Evolutionary conservation across 1,139 yeast species (phyloP), one percentile per base, ranked within the genome.

Genomic region (Candida neerlandica): DNA sequence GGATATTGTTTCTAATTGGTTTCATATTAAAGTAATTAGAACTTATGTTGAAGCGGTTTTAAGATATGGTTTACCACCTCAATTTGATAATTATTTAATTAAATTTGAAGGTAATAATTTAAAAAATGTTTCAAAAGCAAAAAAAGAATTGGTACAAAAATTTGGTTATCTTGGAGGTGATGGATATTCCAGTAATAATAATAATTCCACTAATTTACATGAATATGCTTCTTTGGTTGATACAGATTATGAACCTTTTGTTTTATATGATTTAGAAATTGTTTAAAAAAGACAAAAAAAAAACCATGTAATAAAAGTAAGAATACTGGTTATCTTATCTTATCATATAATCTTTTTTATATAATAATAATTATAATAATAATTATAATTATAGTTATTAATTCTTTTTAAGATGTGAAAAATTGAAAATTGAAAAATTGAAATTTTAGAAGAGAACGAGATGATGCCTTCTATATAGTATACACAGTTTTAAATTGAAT

Each of bases 41-140:
- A 70, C 77, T 14, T 81, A 80, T 59, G 82, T 80, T 44, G 86
- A 81, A 65, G 73, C 81, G 10, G 97, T 94, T 12, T 79, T 94
- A 64, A 86, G 99, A 68, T 94, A 94, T 67, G 99, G 99, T 1
- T 80, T 94, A 55, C 99, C 99, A 35, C 97, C 99, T 38, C 87
- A 87, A 64, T 94, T 94, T 66, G 81, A 84, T 63, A 83, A 88
- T 51, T 84, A 71, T 57, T 70, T 85, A 47, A 68, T 86, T 51
- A 77, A 80, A 57, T 69, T 81, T 50, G 64, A 64, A 15, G 63
- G 62, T 27, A 50, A 62, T 18, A 61, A 77, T 60, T 64, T 73
- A 57, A 75, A 80, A 62, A 65, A 68, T 47, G 58, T 82, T 38
- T 74, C 73, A 43, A 82, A 79, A 65, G 84, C 90, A 41, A 90